Base-by-base conservation (phyloP, 1,139 yeast genomes). In the Pichia sp. region DNA sequence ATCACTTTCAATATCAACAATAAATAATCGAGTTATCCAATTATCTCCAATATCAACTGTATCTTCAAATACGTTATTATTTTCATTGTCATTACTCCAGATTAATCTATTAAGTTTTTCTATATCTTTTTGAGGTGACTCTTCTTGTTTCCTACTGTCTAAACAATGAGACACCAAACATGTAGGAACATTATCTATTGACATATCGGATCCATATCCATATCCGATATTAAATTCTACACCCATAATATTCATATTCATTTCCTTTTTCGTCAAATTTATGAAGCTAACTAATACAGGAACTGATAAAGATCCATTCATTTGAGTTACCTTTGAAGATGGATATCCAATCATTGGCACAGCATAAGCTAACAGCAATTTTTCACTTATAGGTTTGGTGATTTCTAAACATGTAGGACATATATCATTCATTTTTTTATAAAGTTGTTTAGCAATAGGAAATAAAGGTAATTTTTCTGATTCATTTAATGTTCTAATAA, bases 291-390 rank as follows among this genome's bases (percentile, higher is more conserved):
- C 11, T 4, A 47, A 23, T 9, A 46, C 20, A 4, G 49, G 49
- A 4, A 46, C 37, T 3, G 16, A 11, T 1, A 26, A 20, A 2
- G 3, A 4, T 11, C 35, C 37, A 6, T 30, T 16, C 2, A 31
- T 4, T 6, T 30, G 35, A 6, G 35, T 24, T 3, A 41, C 16
- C 2, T 11, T 22, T 3, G 27, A 26, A 11, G 43, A 33, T 8
- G 41, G 39, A 26, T 33, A 43, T 12, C 45, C 45, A 5, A 46
- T n/a, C 47, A 46, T 32, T 3, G 47, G 47, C 7, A 40, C 36
- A 30, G 28, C 29, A 37, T 45, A 45, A 10, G 40, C 26, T 1
- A 45, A 8, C 1, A 46, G 51, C 1, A 40, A 7, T 8, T 26
- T 7, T 2, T 12, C 28, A 30, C 26, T 29, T 4, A 9, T 29